Conservation (phyloP, 768 basidiomycete genomes). For the Xerocomellus chrysenteron region DNA sequence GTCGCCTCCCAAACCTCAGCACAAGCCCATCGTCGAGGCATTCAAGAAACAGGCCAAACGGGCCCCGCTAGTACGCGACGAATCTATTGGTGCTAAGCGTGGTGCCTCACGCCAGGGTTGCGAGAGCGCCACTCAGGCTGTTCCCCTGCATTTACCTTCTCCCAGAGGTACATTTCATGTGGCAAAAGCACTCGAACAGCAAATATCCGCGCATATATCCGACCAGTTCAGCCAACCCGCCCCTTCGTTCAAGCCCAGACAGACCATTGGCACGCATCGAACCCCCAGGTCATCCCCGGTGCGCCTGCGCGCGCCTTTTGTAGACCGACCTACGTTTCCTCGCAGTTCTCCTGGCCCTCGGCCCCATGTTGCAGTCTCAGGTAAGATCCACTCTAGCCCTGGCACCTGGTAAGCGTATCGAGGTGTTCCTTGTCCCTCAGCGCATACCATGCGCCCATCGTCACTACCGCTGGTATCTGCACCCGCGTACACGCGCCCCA, state of each 20-base stretch:
- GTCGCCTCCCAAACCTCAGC: slow-evolving; percentile 12
- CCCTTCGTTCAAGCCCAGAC: background rate
- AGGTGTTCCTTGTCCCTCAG: slow-evolving; percentile 8
- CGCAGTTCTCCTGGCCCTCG: slow-evolving; percentile 12
- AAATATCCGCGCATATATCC: slow-evolving; percentile 16
- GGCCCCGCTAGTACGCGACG: background rate
- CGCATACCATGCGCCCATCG: background rate
- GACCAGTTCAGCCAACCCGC: background rate
- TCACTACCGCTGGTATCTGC: background rate
- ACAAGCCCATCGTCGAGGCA: slow-evolving; percentile 43
- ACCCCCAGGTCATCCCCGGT: slow-evolving; percentile 6
- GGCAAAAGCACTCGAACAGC: background rate
- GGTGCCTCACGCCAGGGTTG: background rate
- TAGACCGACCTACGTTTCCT: background rate
- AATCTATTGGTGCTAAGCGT: background rate
- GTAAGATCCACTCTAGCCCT: slow-evolving; percentile 10
- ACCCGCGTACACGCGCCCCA: background rate
- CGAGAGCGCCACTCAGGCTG: background rate
- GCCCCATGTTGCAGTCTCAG: background rate
- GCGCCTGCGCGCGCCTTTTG: background rate
- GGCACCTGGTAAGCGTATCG: slow-evolving; percentile 4
- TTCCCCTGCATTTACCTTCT: background rate
- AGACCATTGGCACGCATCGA: background rate
- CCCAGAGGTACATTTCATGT: background rate
- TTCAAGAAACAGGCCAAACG: slow-evolving; percentile 44